Evolutionary conservation across 179 eudicot genomes (phyloP).

Genomic region (Nepenthes alata): DNA sequence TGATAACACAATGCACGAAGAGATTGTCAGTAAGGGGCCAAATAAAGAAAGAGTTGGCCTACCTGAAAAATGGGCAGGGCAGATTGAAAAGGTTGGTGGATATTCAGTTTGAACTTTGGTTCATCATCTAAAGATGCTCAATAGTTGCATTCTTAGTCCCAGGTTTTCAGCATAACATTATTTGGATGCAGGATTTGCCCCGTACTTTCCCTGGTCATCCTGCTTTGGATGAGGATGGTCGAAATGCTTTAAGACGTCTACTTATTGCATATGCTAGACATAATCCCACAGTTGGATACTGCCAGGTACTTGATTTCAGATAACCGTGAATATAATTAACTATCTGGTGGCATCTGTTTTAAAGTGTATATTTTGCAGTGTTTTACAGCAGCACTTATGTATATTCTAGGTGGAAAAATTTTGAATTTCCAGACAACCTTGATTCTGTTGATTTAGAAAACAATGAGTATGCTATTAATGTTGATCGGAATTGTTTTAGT

Average conservation of each 20-base stretch:
- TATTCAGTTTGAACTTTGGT: conserved; percentile 1
- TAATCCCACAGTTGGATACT: conserved; percentile 93
- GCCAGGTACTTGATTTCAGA: conserved; percentile 53
- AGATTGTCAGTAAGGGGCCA: conserved; percentile 21
- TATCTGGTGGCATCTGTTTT: no score
- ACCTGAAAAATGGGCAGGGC: conserved; percentile 83
- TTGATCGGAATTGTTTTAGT: no score
- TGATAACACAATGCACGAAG: conserved; percentile 23
- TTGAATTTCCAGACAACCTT: no score
- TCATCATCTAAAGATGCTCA: background rate
- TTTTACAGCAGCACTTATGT: no score
- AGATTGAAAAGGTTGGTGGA: conserved; percentile 79
- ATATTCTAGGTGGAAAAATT: no score
- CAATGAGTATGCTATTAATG: no score
- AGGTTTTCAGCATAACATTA: background rate
- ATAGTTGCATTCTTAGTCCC: background rate
- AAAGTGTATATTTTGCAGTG: no score
- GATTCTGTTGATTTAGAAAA: no score
- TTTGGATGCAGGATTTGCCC: conserved; percentile 66
- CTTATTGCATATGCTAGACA: conserved; percentile 98
- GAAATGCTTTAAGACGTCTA: conserved; percentile 91
- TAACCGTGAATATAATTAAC: background rate
- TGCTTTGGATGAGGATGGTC: conserved; percentile 88
- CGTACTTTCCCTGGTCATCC: conserved; percentile 98
- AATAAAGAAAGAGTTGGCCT: conserved; percentile 20